Base-by-base conservation (phyloP, 2,329 filamentous ascomycete species). In the Fusarium humuli region DNA sequence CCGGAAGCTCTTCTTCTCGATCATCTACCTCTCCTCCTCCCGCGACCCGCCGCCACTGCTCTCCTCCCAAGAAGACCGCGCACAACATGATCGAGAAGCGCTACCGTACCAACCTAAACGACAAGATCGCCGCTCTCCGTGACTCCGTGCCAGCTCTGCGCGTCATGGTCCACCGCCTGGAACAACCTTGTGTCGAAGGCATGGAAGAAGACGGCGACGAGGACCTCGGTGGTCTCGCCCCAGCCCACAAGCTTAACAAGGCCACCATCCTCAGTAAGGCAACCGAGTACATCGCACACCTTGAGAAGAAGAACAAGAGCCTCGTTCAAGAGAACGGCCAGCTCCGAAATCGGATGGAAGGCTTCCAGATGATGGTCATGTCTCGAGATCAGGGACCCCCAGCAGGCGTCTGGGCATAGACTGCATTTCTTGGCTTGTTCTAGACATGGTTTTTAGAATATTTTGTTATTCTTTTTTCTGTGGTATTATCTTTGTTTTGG, bases 11-110 rank as follows among this genome's bases (percentile, higher is more conserved):
- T 11, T 75, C 75, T 7, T 78, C 77, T 16, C 76, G 69, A 44
- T 77, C 76, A 2, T 76, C 86, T 78, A 53, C 86, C 82, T 27
- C 83, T 84, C 76, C 75, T 27, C 76, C 73, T 50, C 74, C 77
- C 5, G 72, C 76, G 23, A 70, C 67, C 18, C 74, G 75, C 53
- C 75, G 75, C 41, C 76, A 76, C 66, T 68, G 75, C 70, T 71
- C 75, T 29, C 73, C 74, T 30, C 75, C 77, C 58, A 97, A 97
- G 85, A 97, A 97, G 85, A 94, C 94, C 22, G 93, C 94, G 1
- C 94, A 98, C 81, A 97, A 97, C 81, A 94, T 97, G 86, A 97
- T 98, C 69, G 94, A 98, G 82, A 97, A 97, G 85, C 86, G 94
- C 69, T 98, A 98, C 79, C 90, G 94, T 73, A 97, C 93, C 53